Base-by-base conservation (phyloP, 2,329 filamentous ascomycete species). In the Aureobasidium sp. region DNA sequence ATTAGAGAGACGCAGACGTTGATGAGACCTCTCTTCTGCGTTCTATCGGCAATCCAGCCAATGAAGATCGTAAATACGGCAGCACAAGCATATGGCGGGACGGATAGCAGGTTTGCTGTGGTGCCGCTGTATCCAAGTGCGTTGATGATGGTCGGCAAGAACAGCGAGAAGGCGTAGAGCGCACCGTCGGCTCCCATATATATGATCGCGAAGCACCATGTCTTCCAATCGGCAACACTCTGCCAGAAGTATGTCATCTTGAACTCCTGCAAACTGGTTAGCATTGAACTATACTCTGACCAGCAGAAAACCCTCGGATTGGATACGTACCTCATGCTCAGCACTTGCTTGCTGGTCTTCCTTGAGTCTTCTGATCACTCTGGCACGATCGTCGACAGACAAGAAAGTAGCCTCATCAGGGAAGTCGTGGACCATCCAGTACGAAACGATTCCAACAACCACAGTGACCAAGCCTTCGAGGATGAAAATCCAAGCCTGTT, bases 371-470 rank as follows among this genome's bases (percentile, higher is more conserved):
- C 84, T 80, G n/a, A 91, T 76, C 0, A 94, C 88, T 9, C 90
- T 83, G 6, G 79, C 79, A 29, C 89, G 86, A 67, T 96, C 90
- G 11, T 83, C 80, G 0, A 83, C 79, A 0, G 83, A 82, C 8
- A 96, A 79, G 70, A 95, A 95, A 1, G 53, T 65, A 24, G 89
- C 90, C 62, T 89, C 81, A 64, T 88, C 86, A 0, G 91, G 91
- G 70, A 91, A 95, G 70, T 96, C 89, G 65, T 90, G 84, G 1
- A 95, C 88, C 77, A 89, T 84, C 85, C 86, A 92, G 75, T 88
- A 91, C 1, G 84, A 88, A 0, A 78, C 73, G 5, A 89, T 66
- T 2, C 87, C 90, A 27, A 91, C 79, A 1, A 90, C 1, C 1
- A 91, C 79, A 0, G 90, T 92, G 0, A 84, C 78, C 1, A 89